A percentile compares a stretch with the other conserved stretches of the same genome.
These are phyloP conservation scores for Chalciporus pseudorubinellus DNA, from an alignment of 768 basidiomycete species.

Conservation along the genomic window DNA sequence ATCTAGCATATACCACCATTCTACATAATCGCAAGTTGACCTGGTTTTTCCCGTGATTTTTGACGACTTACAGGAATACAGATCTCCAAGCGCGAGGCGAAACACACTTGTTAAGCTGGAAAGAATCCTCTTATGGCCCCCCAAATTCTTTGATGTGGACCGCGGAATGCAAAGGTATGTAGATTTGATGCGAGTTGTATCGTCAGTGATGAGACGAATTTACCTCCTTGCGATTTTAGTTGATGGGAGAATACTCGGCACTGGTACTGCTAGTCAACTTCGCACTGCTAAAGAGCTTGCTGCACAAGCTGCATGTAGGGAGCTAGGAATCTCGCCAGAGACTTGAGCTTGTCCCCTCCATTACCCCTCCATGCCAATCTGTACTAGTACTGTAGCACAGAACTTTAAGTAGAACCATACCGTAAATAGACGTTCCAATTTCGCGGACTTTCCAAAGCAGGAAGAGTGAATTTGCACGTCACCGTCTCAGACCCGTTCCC, in stretches of 20 bases:
- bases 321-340: constrained; percentile 20
- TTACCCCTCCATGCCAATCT: too few species aligned
- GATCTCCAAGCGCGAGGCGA: constrained; percentile 37
- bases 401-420: too few species aligned
- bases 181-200: background rate
- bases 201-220: background rate
- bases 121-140: constrained; percentile 40
- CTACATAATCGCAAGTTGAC: constrained; percentile 47
- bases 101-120: constrained; percentile 40
- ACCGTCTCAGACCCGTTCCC: background rate
- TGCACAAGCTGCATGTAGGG: constrained; percentile 43
- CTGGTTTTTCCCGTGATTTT: background rate
- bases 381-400: too few species aligned
- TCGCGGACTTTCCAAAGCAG: constrained; percentile 30
- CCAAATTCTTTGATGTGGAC: constrained; percentile 47
- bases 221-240: constrained; percentile 36
- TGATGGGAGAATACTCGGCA: constrained; percentile 45
- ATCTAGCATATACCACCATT: constrained; percentile 30
- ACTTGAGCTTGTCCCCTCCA: background rate
- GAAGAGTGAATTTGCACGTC: constrained; percentile 14
- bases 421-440: background rate
- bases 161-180: constrained; percentile 55
- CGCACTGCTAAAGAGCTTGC: constrained; percentile 47
- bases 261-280: constrained; percentile 44
- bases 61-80: constrained; percentile 11